These are phyloP conservation scores for Mrakia gelida DNA, from an alignment of 768 basidiomycete species.

Conservation along the genomic window DNA sequence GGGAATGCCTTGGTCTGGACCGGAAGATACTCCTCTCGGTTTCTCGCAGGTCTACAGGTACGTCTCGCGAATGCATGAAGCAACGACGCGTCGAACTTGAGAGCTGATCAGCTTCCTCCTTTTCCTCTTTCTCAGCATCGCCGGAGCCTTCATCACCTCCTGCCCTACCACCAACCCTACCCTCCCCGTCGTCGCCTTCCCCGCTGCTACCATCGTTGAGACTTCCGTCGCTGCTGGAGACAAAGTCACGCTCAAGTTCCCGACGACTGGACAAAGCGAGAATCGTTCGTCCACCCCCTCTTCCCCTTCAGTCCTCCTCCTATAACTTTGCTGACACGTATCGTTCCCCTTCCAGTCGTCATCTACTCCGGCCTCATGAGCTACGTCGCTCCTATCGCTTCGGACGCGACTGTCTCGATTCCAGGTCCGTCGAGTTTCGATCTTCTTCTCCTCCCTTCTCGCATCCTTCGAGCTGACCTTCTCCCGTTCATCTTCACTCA, in stretches of 20 bases:
- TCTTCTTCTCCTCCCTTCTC: neutral
- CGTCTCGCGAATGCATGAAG: neutral
- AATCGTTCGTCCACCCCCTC: constrained; percentile 6
- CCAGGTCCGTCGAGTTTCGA: constrained; percentile 28
- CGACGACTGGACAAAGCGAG: constrained; percentile 39
- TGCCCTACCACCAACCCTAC: constrained; percentile 57
- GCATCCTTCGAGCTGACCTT: neutral
- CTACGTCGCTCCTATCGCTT: constrained; percentile 48
- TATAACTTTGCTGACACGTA: neutral
- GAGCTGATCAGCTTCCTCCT: no score
- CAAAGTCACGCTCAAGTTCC: constrained; percentile 40
- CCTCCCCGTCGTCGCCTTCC: constrained; percentile 56
- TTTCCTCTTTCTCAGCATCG: constrained; percentile 37
- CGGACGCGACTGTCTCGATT: constrained; percentile 5
- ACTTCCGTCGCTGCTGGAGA: constrained; percentile 38
- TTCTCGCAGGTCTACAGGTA: constrained; percentile 51
- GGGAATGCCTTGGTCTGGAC: constrained; percentile 55
- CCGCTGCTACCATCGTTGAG: constrained; percentile 46
- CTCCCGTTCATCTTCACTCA: constrained; percentile 17
- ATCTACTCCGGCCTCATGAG: constrained; percentile 53
- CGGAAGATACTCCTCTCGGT: constrained; percentile 54
- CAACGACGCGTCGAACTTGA: no score
- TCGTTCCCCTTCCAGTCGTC: constrained; percentile 42
- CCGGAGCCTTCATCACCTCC: constrained; percentile 51
- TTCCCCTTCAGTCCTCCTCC: neutral